These are phyloP conservation scores for Coemansia guatemalensis DNA, from an alignment of 192 early-diverging fungal species.

Conservation along the genomic window DNA sequence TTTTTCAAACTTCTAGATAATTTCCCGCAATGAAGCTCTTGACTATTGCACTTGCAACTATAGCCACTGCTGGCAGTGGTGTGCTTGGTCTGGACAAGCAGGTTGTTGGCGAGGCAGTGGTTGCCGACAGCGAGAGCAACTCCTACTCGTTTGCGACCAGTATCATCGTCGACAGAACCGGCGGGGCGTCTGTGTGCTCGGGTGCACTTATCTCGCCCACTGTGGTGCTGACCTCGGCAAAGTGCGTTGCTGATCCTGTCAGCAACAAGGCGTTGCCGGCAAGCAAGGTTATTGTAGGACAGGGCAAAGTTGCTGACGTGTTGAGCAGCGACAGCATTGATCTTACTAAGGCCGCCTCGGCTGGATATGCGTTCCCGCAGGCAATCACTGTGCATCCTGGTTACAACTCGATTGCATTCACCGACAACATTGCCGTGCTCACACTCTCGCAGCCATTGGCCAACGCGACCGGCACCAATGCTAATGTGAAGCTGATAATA, in stretches of 20 bases:
- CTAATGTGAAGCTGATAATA: slow-evolving; percentile 29
- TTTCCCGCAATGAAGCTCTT: slow-evolving; percentile 32
- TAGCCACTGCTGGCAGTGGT: slow-evolving; percentile 35
- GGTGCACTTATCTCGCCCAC: slow-evolving; percentile 45
- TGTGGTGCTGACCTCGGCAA: slow-evolving; percentile 32
- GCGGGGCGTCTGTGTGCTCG: slow-evolving; percentile 25
- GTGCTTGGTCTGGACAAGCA: slow-evolving; percentile 31
- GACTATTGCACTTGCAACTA: slow-evolving; percentile 22
- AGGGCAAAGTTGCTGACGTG: slow-evolving; percentile 15
- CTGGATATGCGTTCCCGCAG: slow-evolving; percentile 27
- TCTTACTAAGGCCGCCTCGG: slow-evolving; percentile 11
- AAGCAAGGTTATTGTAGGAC: slow-evolving; percentile 33
- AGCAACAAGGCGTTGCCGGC: slow-evolving; percentile 44
- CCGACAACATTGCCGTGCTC: slow-evolving; percentile 48
- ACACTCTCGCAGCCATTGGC: slow-evolving; percentile 33
- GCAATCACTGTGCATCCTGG: slow-evolving; percentile 40
- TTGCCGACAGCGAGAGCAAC: neutral
- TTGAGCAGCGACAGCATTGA: slow-evolving; percentile 16
- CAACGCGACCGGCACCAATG: slow-evolving; percentile 8
- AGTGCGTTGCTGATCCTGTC: slow-evolving; percentile 44
- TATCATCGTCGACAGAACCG: slow-evolving; percentile 20
- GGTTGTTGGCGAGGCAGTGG: slow-evolving; percentile 28
- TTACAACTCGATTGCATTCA: slow-evolving; percentile 46
- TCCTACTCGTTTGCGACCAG: slow-evolving; percentile 35
- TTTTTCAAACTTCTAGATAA: neutral